Base-by-base conservation (phyloP, 805 yeast species). In the Schwanniomyces vanrijiae region DNA sequence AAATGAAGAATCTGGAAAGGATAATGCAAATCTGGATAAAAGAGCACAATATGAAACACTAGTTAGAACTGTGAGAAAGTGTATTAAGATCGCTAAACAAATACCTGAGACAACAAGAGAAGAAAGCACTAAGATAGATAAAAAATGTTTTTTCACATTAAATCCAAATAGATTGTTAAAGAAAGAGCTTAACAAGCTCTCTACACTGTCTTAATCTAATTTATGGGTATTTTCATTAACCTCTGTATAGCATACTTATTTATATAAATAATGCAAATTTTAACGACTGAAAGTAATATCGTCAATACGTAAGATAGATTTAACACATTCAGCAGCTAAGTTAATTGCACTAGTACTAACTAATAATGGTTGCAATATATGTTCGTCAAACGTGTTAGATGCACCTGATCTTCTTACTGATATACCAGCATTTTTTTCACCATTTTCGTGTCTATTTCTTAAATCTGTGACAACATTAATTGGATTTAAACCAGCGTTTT, bases 281-380 rank as follows among this genome's bases (percentile, higher is more conserved):
- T 41, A 60, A 51, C 65, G 59, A 68, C 95, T 84, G 65, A 94
- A 89, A 35, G 96, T 88, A 59, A 94, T 95, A 68, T 95, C 99
- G 69, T 94, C 99, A 61, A 94, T 94, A 71, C 99, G 86, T 66
- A 94, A 77, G 54, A 94, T 90, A 39, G 96, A 87, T 73, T 94
- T 95, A 49, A 92, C 98, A 55, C 96, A 88, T 75, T 94, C 99
- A 18, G 97, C 86, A 26, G 98, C 97, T 58, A 94, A 80, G 11
- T 96, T 84, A 48, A 94, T 85, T 42, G 98, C 97, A 68, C 96
- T 88, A 16, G 94, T 91, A 65, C 86, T 88, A 44, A 94, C 99
- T 65, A 94, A 77, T 8, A 91, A 95, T 3, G 99, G 99, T 69
- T 94, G 99, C 61, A 94, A 75, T 47, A 94, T 97, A 65, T 94